phyloP scores from a whole-genome alignment of 768 basidiomycete genomes.

The Dacryopinax spathularia region DNA sequence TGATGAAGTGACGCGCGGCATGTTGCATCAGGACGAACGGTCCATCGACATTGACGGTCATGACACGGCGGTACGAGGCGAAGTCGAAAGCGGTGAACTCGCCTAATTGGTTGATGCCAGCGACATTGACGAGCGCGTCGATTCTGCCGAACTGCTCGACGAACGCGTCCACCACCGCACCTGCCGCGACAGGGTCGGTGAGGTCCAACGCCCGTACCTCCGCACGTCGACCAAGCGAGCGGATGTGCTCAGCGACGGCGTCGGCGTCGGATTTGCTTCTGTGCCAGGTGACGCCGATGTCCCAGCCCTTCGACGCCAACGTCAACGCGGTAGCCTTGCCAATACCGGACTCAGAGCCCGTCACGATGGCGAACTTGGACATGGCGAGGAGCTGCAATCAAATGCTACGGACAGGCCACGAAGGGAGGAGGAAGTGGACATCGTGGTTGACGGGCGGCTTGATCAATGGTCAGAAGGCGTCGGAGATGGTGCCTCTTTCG shows the following conservation, averaged over 20 bases:
- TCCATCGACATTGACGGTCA: conserved; percentile 1
- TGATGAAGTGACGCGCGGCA: not conserved
- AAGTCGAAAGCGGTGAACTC: not conserved
- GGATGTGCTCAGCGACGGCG: not conserved
- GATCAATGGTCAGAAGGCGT: not conserved
- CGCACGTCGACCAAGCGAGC: not conserved
- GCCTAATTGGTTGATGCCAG: not conserved
- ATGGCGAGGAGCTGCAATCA: too few relatives aligned
- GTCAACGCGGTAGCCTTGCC: conserved; percentile 35
- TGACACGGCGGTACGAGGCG: not conserved
- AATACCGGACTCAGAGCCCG: conserved; percentile 35
- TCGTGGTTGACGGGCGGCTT: not conserved
- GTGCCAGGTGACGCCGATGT: conserved; percentile 28
- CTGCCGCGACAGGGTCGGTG: not conserved
- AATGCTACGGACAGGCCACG: not conserved
- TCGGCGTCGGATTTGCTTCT: not conserved
- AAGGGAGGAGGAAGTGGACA: not conserved
- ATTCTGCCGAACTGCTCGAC: not conserved
- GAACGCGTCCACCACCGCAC: not conserved
- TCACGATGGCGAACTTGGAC: conserved; percentile 28
- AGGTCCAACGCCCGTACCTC: not conserved
- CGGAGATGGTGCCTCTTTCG: not conserved
- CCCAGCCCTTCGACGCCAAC: conserved; percentile 35
- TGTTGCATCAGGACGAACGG: conserved; percentile 6
- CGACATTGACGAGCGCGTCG: conserved; percentile 5